phyloP scores from a whole-genome alignment of 768 basidiomycete genomes.

The Termitomyces sp. region DNA sequence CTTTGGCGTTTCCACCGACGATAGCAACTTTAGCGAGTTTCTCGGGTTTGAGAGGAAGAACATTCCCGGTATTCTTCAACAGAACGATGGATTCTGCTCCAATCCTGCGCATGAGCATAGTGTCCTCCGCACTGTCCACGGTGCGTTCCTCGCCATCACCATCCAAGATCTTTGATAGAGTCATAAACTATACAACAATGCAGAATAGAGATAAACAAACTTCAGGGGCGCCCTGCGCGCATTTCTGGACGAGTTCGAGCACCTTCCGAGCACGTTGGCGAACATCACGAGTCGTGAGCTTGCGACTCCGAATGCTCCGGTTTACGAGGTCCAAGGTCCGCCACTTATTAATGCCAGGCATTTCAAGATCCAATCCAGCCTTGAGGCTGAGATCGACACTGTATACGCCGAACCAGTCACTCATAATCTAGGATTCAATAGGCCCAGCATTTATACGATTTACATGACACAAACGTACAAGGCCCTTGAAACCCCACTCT shows the following conservation, averaged over 20 bases:
- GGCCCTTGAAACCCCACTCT: constrained; percentile 73
- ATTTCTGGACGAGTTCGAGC: constrained; percentile 65
- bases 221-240: constrained; percentile 62
- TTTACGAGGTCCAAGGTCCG: constrained; percentile 63
- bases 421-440: constrained; percentile 48
- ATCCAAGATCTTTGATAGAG: constrained; percentile 47
- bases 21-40: constrained; percentile 67
- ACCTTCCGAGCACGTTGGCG: constrained; percentile 65
- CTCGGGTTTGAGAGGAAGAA: constrained; percentile 48
- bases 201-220: constrained; percentile 22
- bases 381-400: constrained; percentile 59
- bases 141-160: constrained; percentile 67
- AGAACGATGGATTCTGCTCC: constrained; percentile 71
- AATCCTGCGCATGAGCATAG: constrained; percentile 56
- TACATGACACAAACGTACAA: constrained; percentile 25
- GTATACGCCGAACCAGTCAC: constrained; percentile 81
- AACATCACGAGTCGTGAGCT: constrained; percentile 58
- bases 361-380: constrained; percentile 77
- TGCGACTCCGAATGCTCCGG: constrained; percentile 53
- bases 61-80: constrained; percentile 57
- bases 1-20: constrained; percentile 70
- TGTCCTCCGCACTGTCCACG: constrained; percentile 57
- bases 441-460: not conserved
- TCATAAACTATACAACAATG: not conserved
- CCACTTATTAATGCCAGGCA: constrained; percentile 78